Percentiles rank a stretch among this genome's conserved stretches.
phyloP scores from a whole-genome alignment of 208 protist species.

The Willaertia magna region DNA sequence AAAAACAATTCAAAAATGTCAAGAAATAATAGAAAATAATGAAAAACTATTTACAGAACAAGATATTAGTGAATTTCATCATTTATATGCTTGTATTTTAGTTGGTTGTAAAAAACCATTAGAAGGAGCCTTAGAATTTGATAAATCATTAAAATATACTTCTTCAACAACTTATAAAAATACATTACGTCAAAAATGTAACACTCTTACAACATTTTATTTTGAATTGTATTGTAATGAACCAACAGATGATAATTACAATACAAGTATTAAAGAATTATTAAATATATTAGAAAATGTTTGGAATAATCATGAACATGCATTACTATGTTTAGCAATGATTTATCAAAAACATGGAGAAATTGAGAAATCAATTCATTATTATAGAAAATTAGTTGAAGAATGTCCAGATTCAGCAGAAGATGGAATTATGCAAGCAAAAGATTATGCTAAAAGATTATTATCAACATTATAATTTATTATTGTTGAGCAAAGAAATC shows the following conservation, averaged over 20 bases:
- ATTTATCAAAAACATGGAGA: background rate
- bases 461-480: too few species aligned
- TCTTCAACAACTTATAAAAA: background rate
- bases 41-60: background rate
- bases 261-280: background rate
- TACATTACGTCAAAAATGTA: background rate
- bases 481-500: too few species aligned
- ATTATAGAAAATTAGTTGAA: background rate
- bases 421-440: background rate
- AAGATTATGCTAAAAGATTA: too few species aligned
- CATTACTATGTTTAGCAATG: background rate
- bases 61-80: background rate
- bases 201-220: background rate
- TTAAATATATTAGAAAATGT: background rate
- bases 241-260: background rate
- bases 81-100: background rate
- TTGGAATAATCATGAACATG: background rate
- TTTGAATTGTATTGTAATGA: background rate
- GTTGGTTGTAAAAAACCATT: background rate
- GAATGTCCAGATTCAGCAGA: background rate
- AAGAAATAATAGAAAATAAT: background rate
- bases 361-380: background rate
- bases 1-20: background rate
- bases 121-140: background rate
- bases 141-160: background rate